A percentile compares a stretch with the other conserved stretches of the same genome.
phyloP scores from a whole-genome alignment of 2,329 filamentous ascomycete species.

The Neofusicoccum ribis region DNA sequence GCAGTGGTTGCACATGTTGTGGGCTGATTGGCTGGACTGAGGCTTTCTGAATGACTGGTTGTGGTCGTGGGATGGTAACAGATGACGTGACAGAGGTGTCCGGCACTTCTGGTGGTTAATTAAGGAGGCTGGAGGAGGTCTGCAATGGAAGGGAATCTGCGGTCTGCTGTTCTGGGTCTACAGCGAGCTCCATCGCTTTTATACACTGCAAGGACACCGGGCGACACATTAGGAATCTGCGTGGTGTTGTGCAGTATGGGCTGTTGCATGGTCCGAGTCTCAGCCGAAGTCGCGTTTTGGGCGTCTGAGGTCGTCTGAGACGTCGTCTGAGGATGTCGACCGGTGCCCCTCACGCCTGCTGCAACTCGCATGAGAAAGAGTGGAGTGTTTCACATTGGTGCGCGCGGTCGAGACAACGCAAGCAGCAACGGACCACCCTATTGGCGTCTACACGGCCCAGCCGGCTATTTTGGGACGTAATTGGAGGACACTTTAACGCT shows the following conservation, averaged over 20 bases:
- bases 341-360: background rate
- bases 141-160: background rate
- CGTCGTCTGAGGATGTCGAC: background rate
- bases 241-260: slow-evolving; percentile 8
- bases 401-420: background rate
- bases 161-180: background rate
- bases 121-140: background rate
- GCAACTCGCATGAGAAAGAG: slow-evolving; percentile 1
- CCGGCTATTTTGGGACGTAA: background rate
- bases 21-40: too few relatives aligned
- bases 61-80: background rate
- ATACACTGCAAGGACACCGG: background rate
- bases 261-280: slow-evolving; percentile 11
- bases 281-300: slow-evolving; percentile 14
- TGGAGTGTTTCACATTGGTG: slow-evolving; percentile 3
- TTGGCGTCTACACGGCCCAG: background rate
- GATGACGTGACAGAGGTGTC: background rate
- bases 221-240: background rate
- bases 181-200: background rate
- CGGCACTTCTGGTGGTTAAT: background rate
- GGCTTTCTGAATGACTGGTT: background rate
- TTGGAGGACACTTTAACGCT: background rate
- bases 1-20: background rate
- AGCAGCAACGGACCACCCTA: background rate
- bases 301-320: slow-evolving; percentile 14